Conservation (phyloP, 495 filamentous ascomycete species). For the Apodospora peruviana region DNA sequence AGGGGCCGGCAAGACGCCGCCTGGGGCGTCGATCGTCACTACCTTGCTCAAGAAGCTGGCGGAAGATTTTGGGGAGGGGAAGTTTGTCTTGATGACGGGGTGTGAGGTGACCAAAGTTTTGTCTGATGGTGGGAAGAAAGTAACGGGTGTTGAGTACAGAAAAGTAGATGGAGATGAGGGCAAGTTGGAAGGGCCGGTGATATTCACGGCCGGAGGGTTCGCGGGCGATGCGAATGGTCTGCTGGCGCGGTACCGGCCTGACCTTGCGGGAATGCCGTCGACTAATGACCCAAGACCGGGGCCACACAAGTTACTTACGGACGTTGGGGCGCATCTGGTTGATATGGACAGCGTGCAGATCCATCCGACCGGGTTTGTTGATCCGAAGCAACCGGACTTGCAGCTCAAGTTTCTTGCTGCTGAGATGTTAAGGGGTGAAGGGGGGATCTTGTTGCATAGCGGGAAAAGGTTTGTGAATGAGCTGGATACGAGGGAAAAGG, state of each 20-base stretch:
- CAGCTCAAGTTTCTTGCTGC: slow-evolving; percentile 56
- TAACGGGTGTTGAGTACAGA: slow-evolving; percentile 32
- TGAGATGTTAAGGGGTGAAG: slow-evolving; percentile 54
- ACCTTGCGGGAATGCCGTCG: slow-evolving; percentile 51
- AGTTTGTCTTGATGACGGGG: slow-evolving; percentile 41
- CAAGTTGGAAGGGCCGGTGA: slow-evolving; percentile 38
- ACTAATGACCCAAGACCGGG: slow-evolving; percentile 53
- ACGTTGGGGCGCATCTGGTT: slow-evolving; percentile 43
- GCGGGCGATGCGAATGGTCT: slow-evolving; percentile 51
- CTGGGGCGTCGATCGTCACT: slow-evolving; percentile 48
- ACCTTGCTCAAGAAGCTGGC: slow-evolving; percentile 41
- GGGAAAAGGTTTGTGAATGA: slow-evolving; percentile 54
- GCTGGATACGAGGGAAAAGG: slow-evolving; percentile 46
- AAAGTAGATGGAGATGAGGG: not conserved
- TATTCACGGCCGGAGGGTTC: slow-evolving; percentile 55
- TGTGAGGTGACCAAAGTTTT: slow-evolving; percentile 43
- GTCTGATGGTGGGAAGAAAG: slow-evolving; percentile 8
- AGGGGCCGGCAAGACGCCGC: slow-evolving; percentile 42
- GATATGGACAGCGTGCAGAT: slow-evolving; percentile 57
- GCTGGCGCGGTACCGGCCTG: slow-evolving; percentile 48
- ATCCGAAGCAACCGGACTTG: slow-evolving; percentile 42
- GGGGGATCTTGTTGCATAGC: slow-evolving; percentile 44
- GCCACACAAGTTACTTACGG: slow-evolving; percentile 40
- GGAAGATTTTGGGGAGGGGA: slow-evolving; percentile 27
- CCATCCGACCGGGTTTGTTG: slow-evolving; percentile 68